Evolutionary conservation across 805 yeast genomes (phyloP), one percentile per base, ranked within the genome.

Genomic region (Kluyveromyces lactis): DNA sequence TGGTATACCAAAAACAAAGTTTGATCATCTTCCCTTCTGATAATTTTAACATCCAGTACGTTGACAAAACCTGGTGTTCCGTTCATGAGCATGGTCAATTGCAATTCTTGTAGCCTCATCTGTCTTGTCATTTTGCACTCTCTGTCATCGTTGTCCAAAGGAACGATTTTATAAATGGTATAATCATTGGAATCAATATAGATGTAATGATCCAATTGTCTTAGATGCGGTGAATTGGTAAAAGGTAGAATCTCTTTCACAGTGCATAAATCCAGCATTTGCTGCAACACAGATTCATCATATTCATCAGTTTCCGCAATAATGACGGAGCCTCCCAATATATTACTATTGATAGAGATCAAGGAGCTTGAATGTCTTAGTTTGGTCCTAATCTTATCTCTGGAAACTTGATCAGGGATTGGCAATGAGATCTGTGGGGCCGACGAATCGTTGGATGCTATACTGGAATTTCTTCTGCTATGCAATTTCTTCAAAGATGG

Each of bases 361-460:
- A 58, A 33, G 4, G 63, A 57, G 3, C 53, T 52, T 2, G 63
- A 58, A 40, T 72, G 73, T 47, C 68, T 67, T 34, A 79, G 58
- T 48, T 74, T 79, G 42, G 68, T 66, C 46, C 69, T 67, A 38
- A 79, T 61, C 44, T 75, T 77, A 43, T 71, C 76, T 26, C 76
- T 65, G 12, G 82, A 71, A 10, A 67, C 68, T 28, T 70, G 72
- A 41, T 72, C 75, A 5, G 81, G 78, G 3, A 72, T 66, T 1
- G 85, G 86, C 41, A 75, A 56, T 3, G 84, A 77, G 12, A 79
- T 78, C 60, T 53, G 51, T 3, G 49, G 46, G 7, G 43, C 38
- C n/a, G 44, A 40, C 9, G 49, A 45, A 28, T 45, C 46, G 28
- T 44, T 47, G 13, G 42, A 39, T 15, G 33, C 39, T 12, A 39